Evolutionary conservation across 164 flowering plant species (phyloP).

Genomic region (Kalanchoe fedtschenkoi): DNA sequence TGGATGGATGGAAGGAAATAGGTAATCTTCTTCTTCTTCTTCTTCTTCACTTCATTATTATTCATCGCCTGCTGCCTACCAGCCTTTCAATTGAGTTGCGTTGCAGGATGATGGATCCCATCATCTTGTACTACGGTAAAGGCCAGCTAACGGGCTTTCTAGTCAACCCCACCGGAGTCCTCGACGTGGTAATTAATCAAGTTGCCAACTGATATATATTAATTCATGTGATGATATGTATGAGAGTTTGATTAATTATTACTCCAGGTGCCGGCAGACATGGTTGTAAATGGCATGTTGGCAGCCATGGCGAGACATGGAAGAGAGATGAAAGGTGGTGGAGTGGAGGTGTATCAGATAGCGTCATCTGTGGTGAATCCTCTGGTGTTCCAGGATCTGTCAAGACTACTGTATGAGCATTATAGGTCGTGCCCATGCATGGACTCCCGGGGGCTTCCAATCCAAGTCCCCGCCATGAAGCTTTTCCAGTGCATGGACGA

Average conservation of each 20-base stretch:
- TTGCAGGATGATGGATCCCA: slow-evolving; percentile 92
- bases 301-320: slow-evolving; percentile 96
- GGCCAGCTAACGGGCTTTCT: slow-evolving; percentile 84
- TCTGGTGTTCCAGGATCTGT: slow-evolving; percentile 52
- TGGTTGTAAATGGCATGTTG: slow-evolving; percentile 86
- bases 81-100: no score
- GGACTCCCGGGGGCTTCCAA: slow-evolving; percentile 57
- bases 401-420: slow-evolving; percentile 41
- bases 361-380: slow-evolving; percentile 88
- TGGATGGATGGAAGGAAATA: slow-evolving; percentile 97
- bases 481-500: slow-evolving; percentile 65
- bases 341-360: slow-evolving; percentile 58
- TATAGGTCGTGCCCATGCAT: slow-evolving; percentile 51
- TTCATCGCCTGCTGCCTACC: not conserved
- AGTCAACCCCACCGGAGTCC: slow-evolving; percentile 69
- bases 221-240: no score
- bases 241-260: not conserved
- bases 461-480: slow-evolving; percentile 57
- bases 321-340: slow-evolving; percentile 38
- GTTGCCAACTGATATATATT: no score
- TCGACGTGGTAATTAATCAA: slow-evolving; percentile 63
- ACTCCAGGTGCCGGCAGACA: slow-evolving; percentile 79
- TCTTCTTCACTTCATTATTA: not conserved
- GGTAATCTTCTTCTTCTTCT: slow-evolving; percentile 19
- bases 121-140: slow-evolving; percentile 74